Conservation (phyloP, 306 rosid species). For the Cajanus cajan region DNA sequence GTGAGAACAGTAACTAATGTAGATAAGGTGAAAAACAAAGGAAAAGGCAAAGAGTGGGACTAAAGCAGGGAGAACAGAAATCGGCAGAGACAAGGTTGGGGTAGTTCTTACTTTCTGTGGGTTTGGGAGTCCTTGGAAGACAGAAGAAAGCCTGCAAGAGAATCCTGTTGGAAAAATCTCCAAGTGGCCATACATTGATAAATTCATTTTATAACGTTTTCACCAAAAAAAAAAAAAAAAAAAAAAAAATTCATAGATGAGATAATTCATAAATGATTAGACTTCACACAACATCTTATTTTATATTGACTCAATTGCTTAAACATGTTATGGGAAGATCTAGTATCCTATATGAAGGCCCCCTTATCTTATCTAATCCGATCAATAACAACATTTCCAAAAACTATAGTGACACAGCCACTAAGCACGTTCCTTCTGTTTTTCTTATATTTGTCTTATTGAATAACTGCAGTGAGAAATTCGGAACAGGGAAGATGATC, state of each 20-base stretch:
- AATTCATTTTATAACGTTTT: background rate
- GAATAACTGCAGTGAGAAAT: background rate
- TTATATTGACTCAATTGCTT: background rate
- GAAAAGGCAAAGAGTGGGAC: background rate
- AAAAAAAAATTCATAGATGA: background rate
- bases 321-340: background rate
- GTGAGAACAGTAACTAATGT: conserved; percentile 28
- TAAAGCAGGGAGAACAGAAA: conserved; percentile 6
- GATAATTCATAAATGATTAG: background rate
- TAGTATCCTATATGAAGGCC: background rate
- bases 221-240: background rate
- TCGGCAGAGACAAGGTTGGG: conserved; percentile 6
- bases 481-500: background rate
- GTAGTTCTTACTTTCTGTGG: conserved; percentile 37
- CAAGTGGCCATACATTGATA: background rate
- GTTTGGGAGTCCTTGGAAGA: conserved; percentile 44
- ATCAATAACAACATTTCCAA: background rate
- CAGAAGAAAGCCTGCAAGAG: conserved; percentile 65
- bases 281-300: background rate
- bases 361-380: background rate
- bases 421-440: background rate
- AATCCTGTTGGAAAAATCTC: conserved; percentile 31
- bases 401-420: background rate
- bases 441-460: background rate
- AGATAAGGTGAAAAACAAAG: conserved; percentile 22